Evolutionary conservation across 108 stramenopile genomes (phyloP), one percentile per base, ranked within the genome.

Genomic region (Hondaea fermentalgiana): DNA sequence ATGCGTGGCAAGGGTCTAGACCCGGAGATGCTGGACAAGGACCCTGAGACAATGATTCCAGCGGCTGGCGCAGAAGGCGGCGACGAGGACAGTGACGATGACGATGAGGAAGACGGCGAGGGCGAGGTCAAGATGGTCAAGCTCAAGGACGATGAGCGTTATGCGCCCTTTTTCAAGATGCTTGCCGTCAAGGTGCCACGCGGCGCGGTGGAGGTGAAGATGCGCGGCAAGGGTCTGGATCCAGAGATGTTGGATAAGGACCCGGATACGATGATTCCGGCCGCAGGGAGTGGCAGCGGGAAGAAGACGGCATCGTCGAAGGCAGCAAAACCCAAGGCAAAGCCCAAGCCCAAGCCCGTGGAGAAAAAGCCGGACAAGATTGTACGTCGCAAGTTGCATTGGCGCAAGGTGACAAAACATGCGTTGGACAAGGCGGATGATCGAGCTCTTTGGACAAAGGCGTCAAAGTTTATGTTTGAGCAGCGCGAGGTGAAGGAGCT

Each of bases 281-380:
- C 57, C 29, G 59, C 28, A 8, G 76, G 76, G 25, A 45, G 76
- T 16, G 59, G 42, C 3, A 59, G 5, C 3, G 59, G 59, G 10
- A 23, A 23, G 43, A 44, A 44, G 42, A 25, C 6, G n/a, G 72
- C 44, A 12, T 43, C 14, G 0, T 43, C 47, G n/a, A 45, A 6
- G 28, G 72, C 64, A 10, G 64, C 4, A 3, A 23, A 10, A 17
- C 23, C 25, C 35, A 60, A 88, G 87, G 6, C 57, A 4, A 60
- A 88, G 23, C 59, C 57, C 1, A 60, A 88, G 59, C 59, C 57
- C 0, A 60, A 88, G 59, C 59, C 57, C 8, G 59, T 43, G 43
- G 87, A 88, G 87, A 60, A 88, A 59, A 60, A 88, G 59, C 59
- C 57, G 23, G 87, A 88, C 4, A 60, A 88, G 87, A 60, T 60